phyloP scores from a whole-genome alignment of 1,139 yeast species.

The Hyphopichia buzzinii region DNA sequence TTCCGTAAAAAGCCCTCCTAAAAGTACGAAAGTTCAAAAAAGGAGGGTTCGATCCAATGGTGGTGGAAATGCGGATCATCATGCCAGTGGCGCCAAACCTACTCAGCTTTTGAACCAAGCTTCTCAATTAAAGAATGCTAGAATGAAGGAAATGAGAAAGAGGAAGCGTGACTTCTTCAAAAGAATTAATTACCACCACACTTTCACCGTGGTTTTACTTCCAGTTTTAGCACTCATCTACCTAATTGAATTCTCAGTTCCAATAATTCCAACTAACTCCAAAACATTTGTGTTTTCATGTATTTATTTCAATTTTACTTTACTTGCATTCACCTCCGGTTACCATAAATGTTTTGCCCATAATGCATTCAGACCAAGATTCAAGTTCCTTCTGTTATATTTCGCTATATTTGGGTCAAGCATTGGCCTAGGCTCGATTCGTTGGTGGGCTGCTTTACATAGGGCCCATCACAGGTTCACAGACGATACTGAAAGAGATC shows the following conservation, averaged over 20 bases:
- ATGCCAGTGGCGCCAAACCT: neutral
- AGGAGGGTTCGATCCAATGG: slow-evolving; percentile 14
- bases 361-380: slow-evolving; percentile 45
- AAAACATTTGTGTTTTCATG: slow-evolving; percentile 31
- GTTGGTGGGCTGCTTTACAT: slow-evolving; percentile 65
- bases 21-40: slow-evolving; percentile 17
- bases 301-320: slow-evolving; percentile 36
- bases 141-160: slow-evolving; percentile 26
- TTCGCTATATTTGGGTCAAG: slow-evolving; percentile 58
- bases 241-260: slow-evolving; percentile 14
- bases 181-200: slow-evolving; percentile 32
- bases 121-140: slow-evolving; percentile 18
- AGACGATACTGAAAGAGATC: slow-evolving; percentile 67
- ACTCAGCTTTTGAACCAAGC: slow-evolving; percentile 20
- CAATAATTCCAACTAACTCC: slow-evolving; percentile 23
- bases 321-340: slow-evolving; percentile 42
- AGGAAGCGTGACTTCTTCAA: slow-evolving; percentile 31
- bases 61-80: slow-evolving; percentile 5
- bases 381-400: slow-evolving; percentile 32
- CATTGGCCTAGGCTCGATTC: slow-evolving; percentile 60
- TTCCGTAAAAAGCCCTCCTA: neutral
- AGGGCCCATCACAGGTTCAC: slow-evolving; percentile 66
- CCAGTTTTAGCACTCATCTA: slow-evolving; percentile 28
- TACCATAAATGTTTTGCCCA: slow-evolving; percentile 56
- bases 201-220: slow-evolving; percentile 31